Base-by-base conservation (phyloP, 2,329 filamentous ascomycete species). In the Fusarium camptoceras region DNA sequence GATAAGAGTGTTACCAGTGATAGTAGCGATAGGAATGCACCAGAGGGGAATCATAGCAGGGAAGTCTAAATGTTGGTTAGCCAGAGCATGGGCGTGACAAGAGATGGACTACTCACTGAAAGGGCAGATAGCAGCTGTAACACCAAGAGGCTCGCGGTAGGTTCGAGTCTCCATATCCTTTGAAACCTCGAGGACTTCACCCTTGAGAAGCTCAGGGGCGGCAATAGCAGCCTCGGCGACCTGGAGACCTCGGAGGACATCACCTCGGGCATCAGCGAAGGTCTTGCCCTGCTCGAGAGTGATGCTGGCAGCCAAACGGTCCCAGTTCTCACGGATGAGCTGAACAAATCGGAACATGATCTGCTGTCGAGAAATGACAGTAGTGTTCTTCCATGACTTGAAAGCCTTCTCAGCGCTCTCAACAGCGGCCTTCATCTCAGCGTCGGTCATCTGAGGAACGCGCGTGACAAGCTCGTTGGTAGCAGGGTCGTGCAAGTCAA, bases 11-110 rank as follows among this genome's bases (percentile, higher is more conserved):
- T 97, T 97, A 55, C 93, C 93, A 20, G 92, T 94, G 28, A 94
- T 88, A 44, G 92, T 93, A 48, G 93, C 93, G 74, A 96, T 92
- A 41, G 93, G 93, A 67, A 97, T 94, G 66, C 88, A 94, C 93
- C 93, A 97, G n/a, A 97, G 86, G 6, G 93, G 93, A 79, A 97
- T 96, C 93, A 97, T 97, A 74, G 93, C 93, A 44, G 93, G 93
- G 83, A 96, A 96, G 85, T 96, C 91, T 93, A 65, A 4, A 20
- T n/a, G 28, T 5, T 8, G n/a, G 48, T 75, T 59, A 74, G 66
- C 50, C 14, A 37, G 14, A 24, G 22, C 3, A 20, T 12, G 18
- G n/a, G 42, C n/a, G n/a, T 27, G 24, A 4, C 6, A 12, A 44
- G 20, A 20, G 22, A 25, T 16, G n/a, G 28, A 20, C 37, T 53